Evolutionary conservation across 2,329 filamentous ascomycete genomes (phyloP).

Genomic region (Colletotrichum lini): DNA sequence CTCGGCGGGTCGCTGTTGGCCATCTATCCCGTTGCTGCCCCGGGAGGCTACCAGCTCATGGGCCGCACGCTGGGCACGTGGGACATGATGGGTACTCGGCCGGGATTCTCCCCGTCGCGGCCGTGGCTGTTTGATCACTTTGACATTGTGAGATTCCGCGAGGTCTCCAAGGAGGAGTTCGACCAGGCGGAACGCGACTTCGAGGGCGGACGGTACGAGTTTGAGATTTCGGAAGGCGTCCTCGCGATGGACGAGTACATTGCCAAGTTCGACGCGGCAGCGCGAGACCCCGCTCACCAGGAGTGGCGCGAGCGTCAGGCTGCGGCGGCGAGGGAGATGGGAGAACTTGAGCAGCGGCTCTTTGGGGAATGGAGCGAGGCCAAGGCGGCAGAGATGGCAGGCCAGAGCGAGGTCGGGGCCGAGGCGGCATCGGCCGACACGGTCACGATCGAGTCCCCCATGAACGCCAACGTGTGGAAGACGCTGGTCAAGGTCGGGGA

Average conservation of each 20-base stretch:
- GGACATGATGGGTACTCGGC: conserved; percentile 52
- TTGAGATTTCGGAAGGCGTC: conserved; percentile 46
- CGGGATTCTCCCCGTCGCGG: conserved; percentile 47
- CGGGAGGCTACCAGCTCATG: conserved; percentile 57
- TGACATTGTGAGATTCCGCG: conserved; percentile 52
- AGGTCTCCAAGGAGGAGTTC: conserved; percentile 53
- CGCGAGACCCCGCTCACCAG: conserved; percentile 42
- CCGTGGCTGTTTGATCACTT: conserved; percentile 57
- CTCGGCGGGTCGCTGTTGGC: conserved; percentile 54
- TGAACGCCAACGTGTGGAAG: conserved; percentile 70
- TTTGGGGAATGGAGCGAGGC: conserved; percentile 50
- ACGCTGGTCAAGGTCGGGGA: conserved; percentile 60
- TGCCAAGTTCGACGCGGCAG: conserved; percentile 43
- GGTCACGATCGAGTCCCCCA: conserved; percentile 55
- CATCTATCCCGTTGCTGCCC: conserved; percentile 55
- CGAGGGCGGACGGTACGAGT: conserved; percentile 50
- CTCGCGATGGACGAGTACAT: conserved; percentile 51
- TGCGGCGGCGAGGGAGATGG: conserved; percentile 42
- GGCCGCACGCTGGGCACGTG: conserved; percentile 51
- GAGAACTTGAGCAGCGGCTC: conserved; percentile 47
- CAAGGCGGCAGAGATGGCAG: conserved; percentile 38
- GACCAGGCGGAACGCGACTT: conserved; percentile 48
- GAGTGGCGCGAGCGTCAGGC: conserved; percentile 44
- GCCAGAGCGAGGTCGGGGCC: conserved; percentile 42
- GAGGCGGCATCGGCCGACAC: conserved; percentile 41